Evolutionary conservation across 2,329 filamentous ascomycete species (phyloP), one percentile per base, ranked within the genome.

Genomic region (Chrysosporium queenslandicum): DNA sequence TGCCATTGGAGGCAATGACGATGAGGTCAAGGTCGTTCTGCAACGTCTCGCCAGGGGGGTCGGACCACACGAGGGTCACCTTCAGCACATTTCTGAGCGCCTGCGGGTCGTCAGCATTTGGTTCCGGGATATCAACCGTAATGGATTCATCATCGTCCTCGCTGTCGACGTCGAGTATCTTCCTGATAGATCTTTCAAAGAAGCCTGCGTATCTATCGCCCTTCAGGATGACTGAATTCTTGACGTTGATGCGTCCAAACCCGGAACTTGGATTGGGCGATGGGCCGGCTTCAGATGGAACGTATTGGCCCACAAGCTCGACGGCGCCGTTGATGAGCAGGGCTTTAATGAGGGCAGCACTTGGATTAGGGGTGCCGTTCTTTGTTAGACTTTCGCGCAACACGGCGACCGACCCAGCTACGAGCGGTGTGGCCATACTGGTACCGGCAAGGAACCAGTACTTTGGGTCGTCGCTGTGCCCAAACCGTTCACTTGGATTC

Each of bases 321-420:
- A 58, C 52, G 1, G 60, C 59, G 27, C 60, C 60, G 47, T 63
- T 60, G 42, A 63, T 58, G 21, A 63, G 58, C 25, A 63, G 54
- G 23, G 60, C 60, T 53, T 63, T 63, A 42, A 63, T 51, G 29
- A 63, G 52, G 0, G 60, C 55, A n/a, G 56, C 59, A 16, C 39
- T 60, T n/a, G 60, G 59, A 16, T 46, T 55, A 5, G 43, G 27
- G 4, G 34, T 50, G 9, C 50, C 55, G 45, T 53, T 57, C 32
- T 55, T 56, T 18, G 53, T 27, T 2, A 62, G 51, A 1, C 53
- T 42, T 50, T 63, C 52, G 25, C 60, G 58, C 9, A 63, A 25
- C 9, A 58, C 52, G 5, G 59, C 60, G n/a, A 45, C 53, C 29
- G 60, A 56, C 6, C 60, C 60, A n/a, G 60, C 55, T 11, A 60